phyloP scores from a whole-genome alignment of 2,329 filamentous ascomycete species.

The Neonectria coccinea region DNA sequence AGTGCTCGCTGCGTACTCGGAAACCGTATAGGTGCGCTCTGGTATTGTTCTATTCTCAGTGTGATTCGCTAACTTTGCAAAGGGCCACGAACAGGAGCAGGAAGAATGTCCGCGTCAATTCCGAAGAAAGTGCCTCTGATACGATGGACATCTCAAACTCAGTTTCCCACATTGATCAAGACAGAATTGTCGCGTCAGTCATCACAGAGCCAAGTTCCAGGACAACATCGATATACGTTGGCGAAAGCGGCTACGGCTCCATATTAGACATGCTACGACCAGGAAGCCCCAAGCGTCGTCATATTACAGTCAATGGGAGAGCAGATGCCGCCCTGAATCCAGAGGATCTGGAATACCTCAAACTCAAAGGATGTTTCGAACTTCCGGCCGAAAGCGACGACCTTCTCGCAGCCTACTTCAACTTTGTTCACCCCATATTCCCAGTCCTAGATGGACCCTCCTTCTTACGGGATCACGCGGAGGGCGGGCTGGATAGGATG shows the following conservation, averaged over 20 bases:
- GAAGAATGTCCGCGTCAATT: neutral
- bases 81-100: neutral
- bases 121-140: neutral
- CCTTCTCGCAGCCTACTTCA: constrained; percentile 11
- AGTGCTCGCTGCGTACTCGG: neutral
- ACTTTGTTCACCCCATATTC: constrained; percentile 11
- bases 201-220: neutral
- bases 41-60: neutral
- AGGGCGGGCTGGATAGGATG: neutral
- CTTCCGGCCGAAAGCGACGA: constrained; percentile 1
- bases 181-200: neutral
- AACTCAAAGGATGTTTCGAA: constrained; percentile 10
- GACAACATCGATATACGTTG: neutral
- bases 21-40: neutral
- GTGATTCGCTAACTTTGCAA: neutral
- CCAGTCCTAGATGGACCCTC: constrained; percentile 6
- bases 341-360: neutral
- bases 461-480: neutral
- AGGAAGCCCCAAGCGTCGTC: neutral
- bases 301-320: neutral
- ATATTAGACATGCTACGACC: neutral
- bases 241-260: neutral
- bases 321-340: neutral
- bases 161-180: neutral
- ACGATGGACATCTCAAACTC: neutral